These are phyloP conservation scores for Septoria petroselini DNA, from an alignment of 2,329 filamentous ascomycete genomes.

Conservation along the genomic window DNA sequence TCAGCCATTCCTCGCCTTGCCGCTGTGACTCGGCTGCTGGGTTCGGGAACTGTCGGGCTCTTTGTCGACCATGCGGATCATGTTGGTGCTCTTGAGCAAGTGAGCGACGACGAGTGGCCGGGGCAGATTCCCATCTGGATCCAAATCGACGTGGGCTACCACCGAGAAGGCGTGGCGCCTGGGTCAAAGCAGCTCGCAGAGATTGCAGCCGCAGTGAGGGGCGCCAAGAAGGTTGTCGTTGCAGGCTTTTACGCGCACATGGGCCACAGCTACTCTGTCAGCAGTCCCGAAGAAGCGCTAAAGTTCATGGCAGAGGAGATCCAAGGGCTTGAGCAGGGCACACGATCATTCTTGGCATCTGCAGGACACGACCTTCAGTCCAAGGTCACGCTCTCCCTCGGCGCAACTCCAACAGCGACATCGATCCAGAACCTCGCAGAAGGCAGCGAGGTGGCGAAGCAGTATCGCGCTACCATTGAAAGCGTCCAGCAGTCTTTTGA, in stretches of 20 bases:
- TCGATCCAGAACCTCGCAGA: slow-evolving; percentile 59
- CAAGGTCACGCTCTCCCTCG: slow-evolving; percentile 62
- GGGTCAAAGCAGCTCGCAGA: slow-evolving; percentile 46
- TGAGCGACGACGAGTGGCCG: slow-evolving; percentile 44
- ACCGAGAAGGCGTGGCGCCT: slow-evolving; percentile 65
- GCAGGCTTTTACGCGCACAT: slow-evolving; percentile 71
- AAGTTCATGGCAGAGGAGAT: slow-evolving; percentile 60
- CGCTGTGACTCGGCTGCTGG: slow-evolving; percentile 54
- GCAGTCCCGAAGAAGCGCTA: slow-evolving; percentile 57
- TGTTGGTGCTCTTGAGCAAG: slow-evolving; percentile 50
- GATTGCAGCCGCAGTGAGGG: slow-evolving; percentile 51
- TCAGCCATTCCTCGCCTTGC: slow-evolving; percentile 61
- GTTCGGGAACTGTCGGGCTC: slow-evolving; percentile 57
- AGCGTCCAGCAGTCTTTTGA: slow-evolving; percentile 36
- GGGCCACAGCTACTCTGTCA: slow-evolving; percentile 64
- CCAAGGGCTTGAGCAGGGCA: slow-evolving; percentile 50
- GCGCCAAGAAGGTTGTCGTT: slow-evolving; percentile 47
- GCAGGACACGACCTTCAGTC: slow-evolving; percentile 19
- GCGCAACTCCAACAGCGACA: slow-evolving; percentile 72
- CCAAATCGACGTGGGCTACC: slow-evolving; percentile 72
- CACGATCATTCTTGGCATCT: slow-evolving; percentile 36
- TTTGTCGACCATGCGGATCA: slow-evolving; percentile 69
- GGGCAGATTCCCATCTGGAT: slow-evolving; percentile 59
- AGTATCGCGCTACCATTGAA: slow-evolving; percentile 38
- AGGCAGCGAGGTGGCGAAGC: slow-evolving; percentile 39